Conservation (phyloP, 2,329 filamentous ascomycete species). For the Fusarium haematococcum region DNA sequence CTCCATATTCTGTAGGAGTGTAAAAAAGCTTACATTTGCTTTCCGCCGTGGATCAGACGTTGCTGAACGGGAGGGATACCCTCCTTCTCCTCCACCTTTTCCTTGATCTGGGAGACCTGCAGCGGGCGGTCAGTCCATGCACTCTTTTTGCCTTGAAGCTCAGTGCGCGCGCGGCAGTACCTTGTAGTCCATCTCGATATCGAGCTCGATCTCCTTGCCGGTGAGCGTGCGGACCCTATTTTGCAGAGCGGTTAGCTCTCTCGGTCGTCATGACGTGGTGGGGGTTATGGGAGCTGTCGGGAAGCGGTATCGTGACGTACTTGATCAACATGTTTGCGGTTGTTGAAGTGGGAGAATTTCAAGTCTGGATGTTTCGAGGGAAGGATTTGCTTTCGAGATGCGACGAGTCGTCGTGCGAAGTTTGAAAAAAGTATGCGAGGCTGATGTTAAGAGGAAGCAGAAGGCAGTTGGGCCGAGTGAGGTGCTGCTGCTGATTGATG, state of each 20-base stretch:
- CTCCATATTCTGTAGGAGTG: background rate
- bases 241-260: conserved; percentile 35
- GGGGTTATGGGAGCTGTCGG: background rate
- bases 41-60: conserved; percentile 94
- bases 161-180: conserved; percentile 58
- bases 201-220: conserved; percentile 98
- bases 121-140: conserved; percentile 19
- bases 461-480: conserved; percentile 16
- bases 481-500: conserved; percentile 27
- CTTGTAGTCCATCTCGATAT: conserved; percentile 95
- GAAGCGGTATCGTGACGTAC: conserved; percentile 48
- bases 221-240: conserved; percentile 94
- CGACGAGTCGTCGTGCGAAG: conserved; percentile 1
- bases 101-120: conserved; percentile 95
- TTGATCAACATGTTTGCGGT: conserved; percentile 61
- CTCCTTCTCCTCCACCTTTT: conserved; percentile 99
- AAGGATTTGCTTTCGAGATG: background rate
- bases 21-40: conserved; percentile 87
- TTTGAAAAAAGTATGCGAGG: conserved; percentile 33
- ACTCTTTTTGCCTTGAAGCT: background rate
- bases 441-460: conserved; percentile 30
- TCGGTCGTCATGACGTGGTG: conserved; percentile 14
- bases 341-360: conserved; percentile 2
- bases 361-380: background rate
- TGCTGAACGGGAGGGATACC: conserved; percentile 98